Percentiles rank a stretch among this genome's conserved stretches.
Conservation (phyloP, 1,139 yeast genomes). For the Hyphopichia khmerensis region DNA sequence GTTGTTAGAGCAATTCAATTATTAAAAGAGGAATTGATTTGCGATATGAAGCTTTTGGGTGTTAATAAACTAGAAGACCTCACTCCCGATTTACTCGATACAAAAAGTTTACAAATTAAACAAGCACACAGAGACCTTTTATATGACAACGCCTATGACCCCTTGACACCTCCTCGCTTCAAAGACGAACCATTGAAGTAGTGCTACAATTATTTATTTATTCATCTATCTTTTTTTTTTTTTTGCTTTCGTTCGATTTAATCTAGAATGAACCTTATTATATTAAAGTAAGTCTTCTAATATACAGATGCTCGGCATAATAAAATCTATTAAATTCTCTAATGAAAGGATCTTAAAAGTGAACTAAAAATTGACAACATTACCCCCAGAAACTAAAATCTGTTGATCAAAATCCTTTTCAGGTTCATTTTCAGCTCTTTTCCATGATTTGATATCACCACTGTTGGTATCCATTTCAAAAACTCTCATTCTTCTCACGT, state of each 20-base stretch:
- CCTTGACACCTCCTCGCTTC: conserved; percentile 12
- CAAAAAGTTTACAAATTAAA: conserved; percentile 7
- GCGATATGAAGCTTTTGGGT: conserved; percentile 38
- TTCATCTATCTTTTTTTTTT: too few relatives aligned
- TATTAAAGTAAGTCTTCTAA: not conserved
- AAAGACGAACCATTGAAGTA: conserved; percentile 4
- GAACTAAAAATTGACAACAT: conserved; percentile 19
- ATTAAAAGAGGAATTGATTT: conserved; percentile 43
- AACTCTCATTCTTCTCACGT: conserved; percentile 68
- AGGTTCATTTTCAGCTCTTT: conserved; percentile 59
- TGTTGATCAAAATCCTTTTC: conserved; percentile 55
- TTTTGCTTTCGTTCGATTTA: too few relatives aligned
- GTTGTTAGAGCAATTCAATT: conserved; percentile 43
- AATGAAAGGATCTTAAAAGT: not conserved
- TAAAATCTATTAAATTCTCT: not conserved
- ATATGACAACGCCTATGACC: conserved; percentile 12
- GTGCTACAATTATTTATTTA: not conserved
- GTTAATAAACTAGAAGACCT: conserved; percentile 8
- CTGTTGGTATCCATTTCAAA: conserved; percentile 61
- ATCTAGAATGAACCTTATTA: not conserved
- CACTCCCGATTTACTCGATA: conserved; percentile 8
- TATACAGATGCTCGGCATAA: not conserved
- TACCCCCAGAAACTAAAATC: conserved; percentile 52
- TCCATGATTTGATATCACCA: conserved; percentile 68
- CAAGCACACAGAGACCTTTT: conserved; percentile 9